Evolutionary conservation across 306 rosid genomes (phyloP), one percentile per base, ranked within the genome.

Genomic region (Lablab purpureus): DNA sequence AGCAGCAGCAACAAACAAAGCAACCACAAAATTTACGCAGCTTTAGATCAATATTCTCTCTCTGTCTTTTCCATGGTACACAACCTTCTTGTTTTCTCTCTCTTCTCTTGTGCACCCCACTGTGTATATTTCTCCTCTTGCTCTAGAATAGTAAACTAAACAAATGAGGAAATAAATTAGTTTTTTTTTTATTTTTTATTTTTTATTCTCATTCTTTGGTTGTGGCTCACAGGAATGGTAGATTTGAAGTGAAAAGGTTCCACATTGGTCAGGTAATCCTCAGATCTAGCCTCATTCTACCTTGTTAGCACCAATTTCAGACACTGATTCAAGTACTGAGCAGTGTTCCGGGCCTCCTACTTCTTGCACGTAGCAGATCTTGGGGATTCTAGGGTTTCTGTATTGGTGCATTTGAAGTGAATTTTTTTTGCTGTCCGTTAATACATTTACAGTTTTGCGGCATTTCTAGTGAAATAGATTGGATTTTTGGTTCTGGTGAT

Each of bases 151-250:
- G 10, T 37, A 45, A 19, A 28, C 9, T 43, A 78, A 12, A 36
- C 36, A 58, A 82, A 25, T 1, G n/a, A 37, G 4, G 14, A 58
- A 47, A 17, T 37, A 21, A 54, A 6, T 62, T 21, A 25, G n/a
- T n/a, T n/a, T n/a, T 45, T 78, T 65, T 65, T 72, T 67, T 21
- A 64, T 51, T 56, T 25, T n/a, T n/a, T n/a, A n/a, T n/a, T n/a
- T 67, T 81, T 27, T 64, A 74, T 70, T 62, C 82, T 87, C 72
- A 70, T 83, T 37, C 70, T 81, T 84, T 65, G 71, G 14, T 45
- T 87, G 47, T 75, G 79, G 67, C 64, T 71, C 64, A 25, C 86
- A 90, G 95, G 93, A 80, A 86, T 85, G 86, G 84, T 90, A 88
- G 90, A 83, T 89, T 90, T 82, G 88, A 62, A 77, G 72, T 83